A percentile compares a stretch with the other conserved stretches of the same genome.
phyloP scores from a whole-genome alignment of 441 rosid genomes.

The Populus hybrid region DNA sequence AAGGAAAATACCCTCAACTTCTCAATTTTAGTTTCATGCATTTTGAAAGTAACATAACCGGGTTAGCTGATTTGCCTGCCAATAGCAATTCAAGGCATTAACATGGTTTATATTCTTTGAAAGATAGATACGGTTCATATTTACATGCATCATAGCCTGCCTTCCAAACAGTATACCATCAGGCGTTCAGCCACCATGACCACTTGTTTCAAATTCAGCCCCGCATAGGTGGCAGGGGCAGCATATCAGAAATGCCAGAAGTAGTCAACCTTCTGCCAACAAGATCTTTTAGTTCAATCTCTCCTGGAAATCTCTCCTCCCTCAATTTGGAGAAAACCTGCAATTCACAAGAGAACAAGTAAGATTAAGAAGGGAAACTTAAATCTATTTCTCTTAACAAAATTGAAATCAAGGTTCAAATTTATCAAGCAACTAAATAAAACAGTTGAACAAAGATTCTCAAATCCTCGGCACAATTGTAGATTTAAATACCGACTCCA shows the following conservation, averaged over 20 bases:
- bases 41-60: background rate
- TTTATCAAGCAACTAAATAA: background rate
- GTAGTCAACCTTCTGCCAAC: slow-evolving; percentile 44
- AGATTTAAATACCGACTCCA: background rate
- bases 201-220: background rate
- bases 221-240: background rate
- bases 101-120: background rate
- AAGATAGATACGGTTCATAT: background rate
- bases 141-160: background rate
- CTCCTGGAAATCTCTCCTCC: slow-evolving; percentile 85
- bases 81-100: background rate
- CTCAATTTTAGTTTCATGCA: background rate
- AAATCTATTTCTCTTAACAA: background rate
- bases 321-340: slow-evolving; percentile 81
- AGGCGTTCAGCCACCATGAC: background rate
- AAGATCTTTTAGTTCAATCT: slow-evolving; percentile 72
- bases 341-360: background rate
- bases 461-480: background rate
- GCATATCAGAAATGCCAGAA: slow-evolving; percentile 27
- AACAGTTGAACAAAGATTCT: background rate
- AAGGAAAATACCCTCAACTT: background rate
- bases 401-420: background rate
- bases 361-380: background rate
- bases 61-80: background rate
- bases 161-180: background rate